Evolutionary conservation across 768 basidiomycete genomes (phyloP), one percentile per base, ranked within the genome.

Genomic region (Amanita rubescens): DNA sequence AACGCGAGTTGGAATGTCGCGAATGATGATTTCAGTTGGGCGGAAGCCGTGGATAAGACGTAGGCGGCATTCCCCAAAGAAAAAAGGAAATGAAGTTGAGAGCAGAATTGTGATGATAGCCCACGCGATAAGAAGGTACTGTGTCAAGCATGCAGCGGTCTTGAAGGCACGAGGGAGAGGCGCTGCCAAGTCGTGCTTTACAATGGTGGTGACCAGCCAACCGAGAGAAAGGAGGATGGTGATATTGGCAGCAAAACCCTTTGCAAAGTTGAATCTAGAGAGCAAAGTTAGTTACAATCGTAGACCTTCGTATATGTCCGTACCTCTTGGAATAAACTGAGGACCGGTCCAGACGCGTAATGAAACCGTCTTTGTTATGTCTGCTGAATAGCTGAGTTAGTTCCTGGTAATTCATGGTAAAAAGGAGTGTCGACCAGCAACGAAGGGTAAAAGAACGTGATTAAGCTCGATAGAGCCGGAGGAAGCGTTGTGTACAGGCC

Each of bases 41-140:
- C 62, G 64, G 54, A 69, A 68, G 15, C 67, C 67, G 55, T 68
- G 62, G 15, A 54, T 49, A 15, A 63, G 20, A 5, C 69, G 65
- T 4, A 70, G 54, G 11, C 61, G 65, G 49, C 69, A 69, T 63
- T 71, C 69, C 1, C 67, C 64, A 46, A 65, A 57, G 53, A 70
- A 64, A 60, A 69, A 69, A 1, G 68, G 70, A 25, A 67, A 34
- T 2, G 60, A 55, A 3, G 69, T 70, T 0, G 66, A 66, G 11
- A 62, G 57, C 10, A 66, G 30, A 19, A 70, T 57, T 34, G 66
- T 56, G 25, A 58, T 6, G 42, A 65, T 61, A 12, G 69, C 66
- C 55, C 62, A 61, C 2, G 53, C 45, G 19, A 70, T 56, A 44
- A 67, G 32, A 35, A 64, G 2, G 49, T 67, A 58, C 45, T 70